Base-by-base conservation (phyloP, 495 filamentous ascomycete genomes). In the Aspergillus panamensis region DNA sequence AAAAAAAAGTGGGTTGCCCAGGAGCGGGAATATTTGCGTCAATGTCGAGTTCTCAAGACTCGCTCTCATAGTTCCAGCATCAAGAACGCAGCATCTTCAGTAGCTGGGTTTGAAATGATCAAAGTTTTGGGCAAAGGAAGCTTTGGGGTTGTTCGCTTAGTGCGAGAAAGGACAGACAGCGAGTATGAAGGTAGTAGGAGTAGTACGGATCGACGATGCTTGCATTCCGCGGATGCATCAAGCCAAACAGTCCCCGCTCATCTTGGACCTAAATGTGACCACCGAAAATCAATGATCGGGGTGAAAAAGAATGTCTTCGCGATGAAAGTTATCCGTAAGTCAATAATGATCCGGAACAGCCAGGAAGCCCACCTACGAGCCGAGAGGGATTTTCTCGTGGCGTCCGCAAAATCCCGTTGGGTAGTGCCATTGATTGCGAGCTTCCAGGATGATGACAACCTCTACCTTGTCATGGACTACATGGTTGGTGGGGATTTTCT, bases 381-480 rank as follows among this genome's bases (percentile, higher is more conserved):
- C 0, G 93, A 97, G 68, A 80, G 92, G 58, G 93, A 97, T 64
- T 95, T 96, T 59, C 77, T 97, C 3, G 90, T 96, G 40, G 84
- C 87, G 12, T 90, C 90, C 7, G 90, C 90, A 65, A 85, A 82
- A 19, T 94, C 87, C 8, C 79, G 78, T 58, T 96, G 92, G 92
- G 85, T 96, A 43, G 89, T 97, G 21, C 88, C 91, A 14, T 79
- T 97, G 35, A 82, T 96, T 56, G 81, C 89, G 48, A 93, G 89
- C 63, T 96, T 97, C 64, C 90, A 97, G 67, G 93, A 97, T 69
- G 75, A 78, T 33, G 80, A 80, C 16, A 88, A 90, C 63, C 76
- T 97, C 25, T 96, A 96, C 65, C 83, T 97, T 10, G 87, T 96
- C 55, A 96, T 96, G 91, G 92, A 97, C 56, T 97, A 96, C 66